phyloP scores from a whole-genome alignment of 495 filamentous ascomycete species.

The Talaromyces wortmannii region DNA sequence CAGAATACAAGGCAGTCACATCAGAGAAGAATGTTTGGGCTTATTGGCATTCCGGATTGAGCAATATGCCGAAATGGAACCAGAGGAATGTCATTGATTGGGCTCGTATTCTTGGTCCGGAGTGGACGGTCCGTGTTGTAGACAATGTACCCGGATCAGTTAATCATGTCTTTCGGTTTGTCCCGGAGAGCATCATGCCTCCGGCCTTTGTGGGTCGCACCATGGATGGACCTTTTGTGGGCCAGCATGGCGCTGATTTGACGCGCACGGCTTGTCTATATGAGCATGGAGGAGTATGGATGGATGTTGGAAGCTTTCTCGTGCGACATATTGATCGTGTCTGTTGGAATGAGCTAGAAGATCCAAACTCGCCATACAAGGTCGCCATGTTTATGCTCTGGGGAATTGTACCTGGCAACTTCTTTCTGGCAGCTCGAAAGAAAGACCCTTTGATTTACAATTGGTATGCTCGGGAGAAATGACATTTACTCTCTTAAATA shows the following conservation, averaged over 20 bases:
- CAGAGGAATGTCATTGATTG: constrained; percentile 18
- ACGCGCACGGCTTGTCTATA: constrained; percentile 11
- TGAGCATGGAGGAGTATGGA: constrained; percentile 15
- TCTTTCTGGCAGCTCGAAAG: constrained; percentile 14
- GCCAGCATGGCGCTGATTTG: constrained; percentile 16
- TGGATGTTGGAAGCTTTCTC: constrained; percentile 17
- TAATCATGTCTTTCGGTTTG: constrained; percentile 6
- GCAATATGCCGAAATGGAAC: constrained; percentile 14
- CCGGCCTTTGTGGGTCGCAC: constrained; percentile 3
- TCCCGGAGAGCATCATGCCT: constrained; percentile 5
- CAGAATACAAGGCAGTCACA: constrained; percentile 8
- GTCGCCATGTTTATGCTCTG: constrained; percentile 4
- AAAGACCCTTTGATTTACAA: neutral
- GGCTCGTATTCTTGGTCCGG: constrained; percentile 9
- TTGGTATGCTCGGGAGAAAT: neutral
- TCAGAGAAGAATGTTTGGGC: constrained; percentile 21
- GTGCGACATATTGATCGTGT: constrained; percentile 12
- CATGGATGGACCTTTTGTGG: constrained; percentile 10
- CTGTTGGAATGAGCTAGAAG: constrained; percentile 13
- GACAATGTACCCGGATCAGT: constrained; percentile 12
- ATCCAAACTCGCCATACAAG: constrained; percentile 9
- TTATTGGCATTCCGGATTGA: constrained; percentile 16
- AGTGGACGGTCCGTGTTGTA: constrained; percentile 18
- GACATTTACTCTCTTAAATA: neutral
- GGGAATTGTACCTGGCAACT: constrained; percentile 6